Percentiles rank a stretch among this genome's conserved stretches.
Evolutionary conservation across 768 basidiomycete genomes (phyloP).

Genomic region (Trametes sanguinea): DNA sequence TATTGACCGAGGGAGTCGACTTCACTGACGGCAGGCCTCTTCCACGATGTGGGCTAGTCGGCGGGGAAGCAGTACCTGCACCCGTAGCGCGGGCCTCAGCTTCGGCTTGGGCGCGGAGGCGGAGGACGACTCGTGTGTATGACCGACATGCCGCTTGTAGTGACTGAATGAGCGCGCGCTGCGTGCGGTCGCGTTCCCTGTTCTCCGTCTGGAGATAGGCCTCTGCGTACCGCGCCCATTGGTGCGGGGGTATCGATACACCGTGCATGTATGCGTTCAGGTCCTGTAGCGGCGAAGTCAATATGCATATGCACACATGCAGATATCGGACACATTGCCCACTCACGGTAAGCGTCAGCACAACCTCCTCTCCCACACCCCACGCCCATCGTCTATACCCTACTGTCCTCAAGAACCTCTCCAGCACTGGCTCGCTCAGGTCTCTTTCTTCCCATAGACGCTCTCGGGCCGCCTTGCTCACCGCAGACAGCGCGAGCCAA

Average conservation of each 20-base stretch:
- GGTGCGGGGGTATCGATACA: slow-evolving; percentile 72
- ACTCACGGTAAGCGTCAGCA: slow-evolving; percentile 63
- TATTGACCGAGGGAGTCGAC: slow-evolving; percentile 18
- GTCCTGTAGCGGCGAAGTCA: slow-evolving; percentile 49
- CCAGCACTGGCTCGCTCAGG: slow-evolving; percentile 65
- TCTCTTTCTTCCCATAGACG: slow-evolving; percentile 49
- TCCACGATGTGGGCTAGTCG: slow-evolving; percentile 16
- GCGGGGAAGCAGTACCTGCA: not conserved
- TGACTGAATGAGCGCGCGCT: slow-evolving; percentile 45
- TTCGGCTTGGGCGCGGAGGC: slow-evolving; percentile 79
- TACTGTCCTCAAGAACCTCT: slow-evolving; percentile 67
- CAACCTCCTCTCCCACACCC: slow-evolving; percentile 43
- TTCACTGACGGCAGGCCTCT: slow-evolving; percentile 1
- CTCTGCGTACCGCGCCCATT: slow-evolving; percentile 63
- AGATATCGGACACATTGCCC: not conserved
- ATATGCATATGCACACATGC: no score
- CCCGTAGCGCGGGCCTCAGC: slow-evolving; percentile 41
- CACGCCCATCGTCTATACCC: slow-evolving; percentile 71
- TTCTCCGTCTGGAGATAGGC: slow-evolving; percentile 56
- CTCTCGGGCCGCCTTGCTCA: slow-evolving; percentile 55
- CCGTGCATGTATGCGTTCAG: slow-evolving; percentile 79
- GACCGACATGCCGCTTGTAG: slow-evolving; percentile 67
- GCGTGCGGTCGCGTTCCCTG: slow-evolving; percentile 38
- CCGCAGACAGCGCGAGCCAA: slow-evolving; percentile 58
- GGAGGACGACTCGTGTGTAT: slow-evolving; percentile 78